Evolutionary conservation across 345 rosid species (phyloP).

Genomic region (Rhodamnia rubescens): DNA sequence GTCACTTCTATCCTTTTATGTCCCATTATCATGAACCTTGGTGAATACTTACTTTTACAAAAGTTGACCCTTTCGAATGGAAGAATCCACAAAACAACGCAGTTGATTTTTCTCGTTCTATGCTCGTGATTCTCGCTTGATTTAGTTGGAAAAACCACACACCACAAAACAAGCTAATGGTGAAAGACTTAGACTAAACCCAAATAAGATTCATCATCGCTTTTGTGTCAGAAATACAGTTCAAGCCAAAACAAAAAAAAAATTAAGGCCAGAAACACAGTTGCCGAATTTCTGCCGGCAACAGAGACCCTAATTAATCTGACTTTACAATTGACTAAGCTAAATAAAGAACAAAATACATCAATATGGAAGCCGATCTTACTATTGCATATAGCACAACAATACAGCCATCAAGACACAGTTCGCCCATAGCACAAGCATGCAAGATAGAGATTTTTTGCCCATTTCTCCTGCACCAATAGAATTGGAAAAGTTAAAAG

Average conservation of each 20-base stretch:
- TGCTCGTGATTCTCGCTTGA: not conserved
- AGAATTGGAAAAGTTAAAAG: not conserved
- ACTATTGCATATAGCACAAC: not conserved
- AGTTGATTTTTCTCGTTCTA: not conserved
- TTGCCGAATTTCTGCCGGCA: not conserved
- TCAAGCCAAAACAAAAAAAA: not conserved
- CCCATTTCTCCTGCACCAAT: constrained; percentile 71
- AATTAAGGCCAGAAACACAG: not conserved
- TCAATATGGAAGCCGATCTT: not conserved
- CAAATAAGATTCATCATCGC: not conserved
- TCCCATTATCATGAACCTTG: not conserved
- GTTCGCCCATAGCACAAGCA: constrained; percentile 74
- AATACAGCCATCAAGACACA: constrained; percentile 32
- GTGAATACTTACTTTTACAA: not conserved
- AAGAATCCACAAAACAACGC: not conserved
- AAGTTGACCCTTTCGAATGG: no score
- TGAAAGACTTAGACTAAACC: not conserved
- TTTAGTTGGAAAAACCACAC: not conserved
- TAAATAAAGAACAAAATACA: not conserved
- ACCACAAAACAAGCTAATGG: not conserved
- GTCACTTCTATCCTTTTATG: not conserved
- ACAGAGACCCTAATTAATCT: not conserved
- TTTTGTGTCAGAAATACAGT: not conserved
- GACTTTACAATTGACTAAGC: not conserved
- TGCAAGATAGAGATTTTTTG: constrained; percentile 69